Base-by-base conservation (phyloP, 163 green algal species). In the Smithsoniella earleae region DNA sequence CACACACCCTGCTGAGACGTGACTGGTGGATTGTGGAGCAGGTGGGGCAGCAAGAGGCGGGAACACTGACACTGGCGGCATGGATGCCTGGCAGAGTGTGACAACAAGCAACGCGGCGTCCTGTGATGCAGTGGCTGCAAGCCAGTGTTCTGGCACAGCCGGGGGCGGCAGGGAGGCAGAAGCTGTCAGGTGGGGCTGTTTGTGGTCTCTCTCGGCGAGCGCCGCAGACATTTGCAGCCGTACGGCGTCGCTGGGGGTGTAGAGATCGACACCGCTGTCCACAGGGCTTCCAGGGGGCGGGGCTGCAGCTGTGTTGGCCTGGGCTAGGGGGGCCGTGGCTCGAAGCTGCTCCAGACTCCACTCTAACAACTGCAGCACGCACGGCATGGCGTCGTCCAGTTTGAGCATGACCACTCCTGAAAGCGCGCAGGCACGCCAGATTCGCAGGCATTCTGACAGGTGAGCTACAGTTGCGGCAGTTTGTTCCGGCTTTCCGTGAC, bases 61-160 rank as follows among this genome's bases (percentile, higher is more conserved):
- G 10, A 49, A 22, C 40, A 49, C 40, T 49, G 40, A 10, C 40
- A 49, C 31, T 4, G n/a, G 27, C 20, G 20, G 16, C 58, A 43
- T 30, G 27, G 18, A 6, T 3, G 58, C 58, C 58, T 69, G 58
- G 30, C 40, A n/a, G 16, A 69, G 58, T 38, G 25, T 36, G 6
- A 34, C 34, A 30, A 40, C n/a, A 30, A 69, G 58, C 58, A 69
- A 31, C 58, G 58, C 58, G 43, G 43, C 43, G 27, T 69, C 58
- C 25, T 69, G 58, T 3, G 20, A 1, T 1, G 58, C 58, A 3
- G 20, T 33, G 5, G 31, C 27, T 13, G 58, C 58, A 22, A 69
- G 40, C 40, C 10, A 10, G 10, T 13, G 40, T 49, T 10, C 40
- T 22, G 10, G 40, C 40, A 49, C 40, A 49, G 10, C 10, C 40